A percentile compares a stretch with the other conserved stretches of the same genome.
Conservation (phyloP, 495 filamentous ascomycete species). For the Penicillium manginii region DNA sequence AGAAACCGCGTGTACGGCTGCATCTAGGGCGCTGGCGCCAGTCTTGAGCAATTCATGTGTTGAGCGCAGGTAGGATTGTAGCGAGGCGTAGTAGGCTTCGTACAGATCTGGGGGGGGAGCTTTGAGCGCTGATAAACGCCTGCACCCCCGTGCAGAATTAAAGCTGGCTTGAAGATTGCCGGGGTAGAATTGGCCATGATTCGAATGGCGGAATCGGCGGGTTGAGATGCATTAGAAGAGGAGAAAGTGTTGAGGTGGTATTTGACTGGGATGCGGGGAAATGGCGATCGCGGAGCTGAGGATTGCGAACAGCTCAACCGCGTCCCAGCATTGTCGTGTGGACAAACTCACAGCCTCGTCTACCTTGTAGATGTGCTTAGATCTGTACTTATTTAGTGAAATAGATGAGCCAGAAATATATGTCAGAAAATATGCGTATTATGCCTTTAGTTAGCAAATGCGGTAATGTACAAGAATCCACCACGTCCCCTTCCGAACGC, state of each 20-base stretch:
- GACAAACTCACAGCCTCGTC: no score
- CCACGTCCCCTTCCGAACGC: slow-evolving; percentile 24
- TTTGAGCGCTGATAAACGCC: slow-evolving; percentile 75
- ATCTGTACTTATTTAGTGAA: no score
- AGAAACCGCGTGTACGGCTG: slow-evolving; percentile 74
- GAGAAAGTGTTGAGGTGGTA: no score
- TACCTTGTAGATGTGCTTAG: no score
- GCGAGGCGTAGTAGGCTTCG: slow-evolving; percentile 59
- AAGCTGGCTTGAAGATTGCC: slow-evolving; percentile 56
- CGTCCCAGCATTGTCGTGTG: no score
- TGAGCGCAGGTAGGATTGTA: slow-evolving; percentile 63
- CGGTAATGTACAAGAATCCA: slow-evolving; percentile 47
- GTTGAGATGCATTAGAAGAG: background rate
- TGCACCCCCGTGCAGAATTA: slow-evolving; percentile 90
- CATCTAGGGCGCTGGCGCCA: slow-evolving; percentile 64
- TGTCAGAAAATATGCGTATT: slow-evolving; percentile 35
- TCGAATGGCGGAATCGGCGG: background rate
- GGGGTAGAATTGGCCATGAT: slow-evolving; percentile 12
- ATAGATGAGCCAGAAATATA: slow-evolving; percentile 2
- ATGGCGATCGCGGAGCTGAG: no score
- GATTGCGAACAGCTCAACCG: no score
- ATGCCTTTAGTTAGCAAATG: slow-evolving; percentile 39
- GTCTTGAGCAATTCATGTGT: slow-evolving; percentile 46
- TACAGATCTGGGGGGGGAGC: slow-evolving; percentile 64
- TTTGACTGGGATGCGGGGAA: no score